These are phyloP conservation scores for Galium porrigens DNA, from an alignment of 305 asterid species.

Conservation along the genomic window DNA sequence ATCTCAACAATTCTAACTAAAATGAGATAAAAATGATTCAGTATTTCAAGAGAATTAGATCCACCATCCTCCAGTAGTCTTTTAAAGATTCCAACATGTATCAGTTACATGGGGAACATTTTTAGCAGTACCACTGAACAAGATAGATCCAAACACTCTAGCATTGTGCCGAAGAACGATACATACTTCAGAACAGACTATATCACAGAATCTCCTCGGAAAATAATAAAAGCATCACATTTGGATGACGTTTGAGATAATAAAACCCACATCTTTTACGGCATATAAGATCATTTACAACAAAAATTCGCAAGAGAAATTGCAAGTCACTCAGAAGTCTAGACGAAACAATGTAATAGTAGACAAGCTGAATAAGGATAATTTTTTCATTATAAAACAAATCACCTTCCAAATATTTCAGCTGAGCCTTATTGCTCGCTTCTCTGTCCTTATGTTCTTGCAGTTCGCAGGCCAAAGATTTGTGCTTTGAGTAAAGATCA, in stretches of 20 bases:
- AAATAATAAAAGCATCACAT: not conserved
- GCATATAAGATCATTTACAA: not conserved
- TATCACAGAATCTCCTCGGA: not conserved
- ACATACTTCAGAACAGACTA: not conserved
- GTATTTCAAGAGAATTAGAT: not conserved
- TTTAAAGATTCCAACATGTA: not conserved
- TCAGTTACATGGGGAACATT: not conserved
- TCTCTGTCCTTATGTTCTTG: slow-evolving; percentile 58
- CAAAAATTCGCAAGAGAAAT: not conserved
- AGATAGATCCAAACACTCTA: not conserved
- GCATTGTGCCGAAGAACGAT: not conserved
- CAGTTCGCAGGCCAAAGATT: slow-evolving; percentile 52
- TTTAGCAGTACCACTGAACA: not conserved
- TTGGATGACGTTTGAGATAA: not conserved
- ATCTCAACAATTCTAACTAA: not conserved
- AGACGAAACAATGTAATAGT: not conserved
- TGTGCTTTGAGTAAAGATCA: slow-evolving; percentile 69
- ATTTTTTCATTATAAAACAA: not conserved
- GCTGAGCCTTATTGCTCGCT: slow-evolving; percentile 65
- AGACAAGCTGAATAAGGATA: not conserved
- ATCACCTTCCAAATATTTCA: slow-evolving; percentile 58
- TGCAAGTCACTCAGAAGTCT: not conserved
- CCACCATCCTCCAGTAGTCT: not conserved
- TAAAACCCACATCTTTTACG: not conserved
- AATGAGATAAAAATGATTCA: not conserved